A percentile compares a stretch with the other conserved stretches of the same genome.
These are phyloP conservation scores for Suillus discolor DNA, from an alignment of 768 basidiomycete genomes.

Conservation along the genomic window DNA sequence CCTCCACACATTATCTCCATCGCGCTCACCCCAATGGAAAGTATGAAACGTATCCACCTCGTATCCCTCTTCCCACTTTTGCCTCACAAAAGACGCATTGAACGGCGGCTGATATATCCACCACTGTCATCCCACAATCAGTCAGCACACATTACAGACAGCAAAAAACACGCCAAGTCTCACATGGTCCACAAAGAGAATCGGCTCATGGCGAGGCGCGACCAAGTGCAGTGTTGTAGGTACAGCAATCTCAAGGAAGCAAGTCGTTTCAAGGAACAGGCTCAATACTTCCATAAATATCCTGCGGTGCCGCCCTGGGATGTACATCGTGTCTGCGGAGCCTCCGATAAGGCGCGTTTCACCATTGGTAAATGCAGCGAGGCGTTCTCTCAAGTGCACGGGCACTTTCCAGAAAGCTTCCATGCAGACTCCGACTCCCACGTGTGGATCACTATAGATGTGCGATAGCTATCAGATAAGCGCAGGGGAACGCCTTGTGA, in stretches of 20 bases:
- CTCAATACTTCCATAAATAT: conserved; percentile 44
- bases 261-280: conserved; percentile 47
- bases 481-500: not conserved
- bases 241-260: conserved; percentile 52
- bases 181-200: conserved; percentile 51
- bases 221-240: conserved; percentile 49
- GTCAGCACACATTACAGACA: not conserved
- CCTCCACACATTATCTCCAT: conserved; percentile 36
- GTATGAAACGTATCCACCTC: conserved; percentile 57
- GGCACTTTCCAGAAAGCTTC: conserved; percentile 41
- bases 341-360: conserved; percentile 47
- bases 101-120: conserved; percentile 53
- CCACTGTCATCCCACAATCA: conserved; percentile 31
- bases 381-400: conserved; percentile 35
- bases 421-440: conserved; percentile 47
- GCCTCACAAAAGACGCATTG: conserved; percentile 46
- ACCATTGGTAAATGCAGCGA: conserved; percentile 37
- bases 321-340: conserved; percentile 50
- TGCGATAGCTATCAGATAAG: conserved; percentile 5
- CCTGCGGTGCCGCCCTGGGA: conserved; percentile 43
- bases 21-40: conserved; percentile 50
- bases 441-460: conserved; percentile 40
- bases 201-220: conserved; percentile 39
- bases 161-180: conserved; percentile 9
- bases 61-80: conserved; percentile 46